Base-by-base conservation (phyloP, 192 early-diverging fungal species). In the Coemansia sp. region DNA sequence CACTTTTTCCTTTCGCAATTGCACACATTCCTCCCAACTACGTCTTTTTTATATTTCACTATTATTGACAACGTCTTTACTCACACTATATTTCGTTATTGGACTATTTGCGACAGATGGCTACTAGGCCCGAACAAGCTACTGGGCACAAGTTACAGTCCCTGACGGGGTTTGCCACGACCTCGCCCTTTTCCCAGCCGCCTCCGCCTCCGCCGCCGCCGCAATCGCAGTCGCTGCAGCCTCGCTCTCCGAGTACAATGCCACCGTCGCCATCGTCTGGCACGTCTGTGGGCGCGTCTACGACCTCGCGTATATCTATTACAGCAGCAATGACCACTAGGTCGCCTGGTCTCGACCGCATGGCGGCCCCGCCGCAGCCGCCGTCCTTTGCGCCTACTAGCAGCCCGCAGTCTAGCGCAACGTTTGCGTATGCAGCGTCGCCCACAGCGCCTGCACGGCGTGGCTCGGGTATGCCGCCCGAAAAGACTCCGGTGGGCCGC, bases 161-260 rank as follows among this genome's bases (percentile, higher is more conserved):
- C 43, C 75, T 70, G 60, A 43, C 52, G 23, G 72, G 64, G 21
- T 74, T 76, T 37, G 71, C 42, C 46, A 43, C 70, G 14, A 26
- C 64, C 1, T 78, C 78, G 57, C 78, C 79, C 8, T 82, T 82
- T 57, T 76, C 79, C 21, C 79, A 82, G 68, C 79, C 79, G 35
- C 76, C 67, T 40, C 52, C 28, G 1, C 28, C 33, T 62, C 79
- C 79, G 35, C 76, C 64, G 49, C 52, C 17, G 1, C 17, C 33
- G 30, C 43, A 61, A n/a, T 40, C 19, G 52, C 66, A 59, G 39
- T 52, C 53, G 17, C 49, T 6, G 39, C 49, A 52, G 66, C 55
- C 55, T 53, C 35, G 64, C 7, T 47, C 64, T 6, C 66, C 50
- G 52, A 30, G 44, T 26, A 53, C 52, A 53, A 53, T 32, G 33